Conservation (phyloP, 257 asterid genomes). For the Solanum rostratum region DNA sequence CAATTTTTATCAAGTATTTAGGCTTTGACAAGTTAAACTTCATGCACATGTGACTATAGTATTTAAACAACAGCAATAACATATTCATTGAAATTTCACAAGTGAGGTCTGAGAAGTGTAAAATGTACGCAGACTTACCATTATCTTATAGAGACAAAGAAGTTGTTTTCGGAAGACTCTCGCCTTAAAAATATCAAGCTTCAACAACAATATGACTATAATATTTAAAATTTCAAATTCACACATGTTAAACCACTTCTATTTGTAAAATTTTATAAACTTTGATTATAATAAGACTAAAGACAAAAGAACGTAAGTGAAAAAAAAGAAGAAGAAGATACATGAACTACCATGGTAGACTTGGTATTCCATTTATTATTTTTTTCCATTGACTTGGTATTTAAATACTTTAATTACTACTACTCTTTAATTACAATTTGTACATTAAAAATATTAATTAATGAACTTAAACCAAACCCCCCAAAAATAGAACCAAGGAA, state of each 20-base stretch:
- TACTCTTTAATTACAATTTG: not conserved
- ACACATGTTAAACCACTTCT: accelerated
- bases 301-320: not conserved
- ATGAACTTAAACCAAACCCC: not conserved
- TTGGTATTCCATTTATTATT: not conserved
- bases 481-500: not conserved
- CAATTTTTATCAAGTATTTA: too few species aligned
- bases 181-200: too few species aligned
- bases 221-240: not conserved
- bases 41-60: too few species aligned
- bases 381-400: not conserved
- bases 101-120: too few species aligned
- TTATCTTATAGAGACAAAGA: too few species aligned
- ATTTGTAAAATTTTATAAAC: not conserved
- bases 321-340: not conserved
- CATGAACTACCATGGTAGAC: not conserved
- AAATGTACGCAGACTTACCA: too few species aligned
- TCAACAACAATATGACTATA: not conserved
- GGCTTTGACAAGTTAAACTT: too few species aligned
- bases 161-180: too few species aligned
- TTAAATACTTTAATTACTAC: not conserved
- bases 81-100: too few species aligned
- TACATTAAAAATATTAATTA: not conserved
- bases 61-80: too few species aligned
- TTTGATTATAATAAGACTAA: too few species aligned